Evolutionary conservation across 441 rosid species (phyloP).

Genomic region (Populus hybrid): DNA sequence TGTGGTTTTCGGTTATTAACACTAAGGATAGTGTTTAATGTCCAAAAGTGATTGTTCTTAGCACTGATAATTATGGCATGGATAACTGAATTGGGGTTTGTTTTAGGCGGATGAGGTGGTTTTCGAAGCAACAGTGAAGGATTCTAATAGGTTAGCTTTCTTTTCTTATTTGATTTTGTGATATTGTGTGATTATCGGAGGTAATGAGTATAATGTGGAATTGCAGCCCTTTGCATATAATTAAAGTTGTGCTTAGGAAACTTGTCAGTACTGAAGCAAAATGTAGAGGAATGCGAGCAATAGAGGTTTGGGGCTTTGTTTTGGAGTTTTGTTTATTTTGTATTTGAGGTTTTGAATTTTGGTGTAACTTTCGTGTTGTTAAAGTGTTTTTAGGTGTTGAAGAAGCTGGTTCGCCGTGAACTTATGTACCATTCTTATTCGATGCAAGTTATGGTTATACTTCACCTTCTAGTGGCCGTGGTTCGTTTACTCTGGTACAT

Average conservation of each 20-base stretch:
- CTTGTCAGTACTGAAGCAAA: slow-evolving; percentile 70
- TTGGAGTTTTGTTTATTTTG: background rate
- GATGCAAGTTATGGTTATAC: slow-evolving; percentile 88
- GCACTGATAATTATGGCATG: background rate
- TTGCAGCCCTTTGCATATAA: slow-evolving; percentile 79
- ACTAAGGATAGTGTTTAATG: background rate
- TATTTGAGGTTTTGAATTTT: background rate
- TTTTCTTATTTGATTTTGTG: slow-evolving; percentile 15
- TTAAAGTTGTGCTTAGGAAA: slow-evolving; percentile 74
- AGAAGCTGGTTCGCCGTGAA: slow-evolving; percentile 74
- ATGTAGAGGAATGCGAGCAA: slow-evolving; percentile 87
- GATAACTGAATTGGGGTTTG: slow-evolving; percentile 10
- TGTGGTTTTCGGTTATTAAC: background rate
- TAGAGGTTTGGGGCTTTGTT: slow-evolving; percentile 51
- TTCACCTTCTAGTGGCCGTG: slow-evolving; percentile 37
- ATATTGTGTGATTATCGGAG: slow-evolving; percentile 11
- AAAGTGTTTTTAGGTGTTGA: slow-evolving; percentile 56
- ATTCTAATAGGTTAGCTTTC: slow-evolving; percentile 57
- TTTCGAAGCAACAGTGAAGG: slow-evolving; percentile 73
- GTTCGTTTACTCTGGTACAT: slow-evolving; percentile 76
- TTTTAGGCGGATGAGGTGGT: slow-evolving; percentile 82
- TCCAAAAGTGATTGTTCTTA: background rate
- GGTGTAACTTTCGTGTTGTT: slow-evolving; percentile 2
- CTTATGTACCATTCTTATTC: slow-evolving; percentile 91
- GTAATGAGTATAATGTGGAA: slow-evolving; percentile 35